A percentile compares a stretch with the other conserved stretches of the same genome.
These are phyloP conservation scores for Teratosphaeria destructans DNA, from an alignment of 2,329 filamentous ascomycete species.

Conservation along the genomic window DNA sequence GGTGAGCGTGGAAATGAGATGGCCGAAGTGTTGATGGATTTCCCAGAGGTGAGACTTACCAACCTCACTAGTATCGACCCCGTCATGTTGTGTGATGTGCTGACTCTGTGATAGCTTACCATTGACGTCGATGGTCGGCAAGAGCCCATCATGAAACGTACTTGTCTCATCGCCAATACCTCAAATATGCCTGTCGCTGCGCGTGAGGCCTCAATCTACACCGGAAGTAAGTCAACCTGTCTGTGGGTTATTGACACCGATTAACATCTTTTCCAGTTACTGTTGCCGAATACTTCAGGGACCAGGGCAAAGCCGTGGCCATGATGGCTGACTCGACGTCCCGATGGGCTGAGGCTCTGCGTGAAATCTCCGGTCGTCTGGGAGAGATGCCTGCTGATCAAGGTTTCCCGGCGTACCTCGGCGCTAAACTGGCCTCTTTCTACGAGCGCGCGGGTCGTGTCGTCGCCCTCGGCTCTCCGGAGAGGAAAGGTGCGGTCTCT, in stretches of 20 bases:
- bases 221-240: conserved; percentile 44
- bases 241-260: too few relatives aligned
- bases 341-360: conserved; percentile 94
- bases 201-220: conserved; percentile 97
- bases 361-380: conserved; percentile 96
- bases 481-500: conserved; percentile 83
- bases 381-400: conserved; percentile 99
- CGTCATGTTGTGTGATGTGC: neutral
- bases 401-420: conserved; percentile 95
- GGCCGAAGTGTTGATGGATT: conserved; percentile 99
- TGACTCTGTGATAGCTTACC: conserved; percentile 48
- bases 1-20: conserved; percentile 98
- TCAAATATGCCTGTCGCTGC: conserved; percentile 99
- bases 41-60: conserved; percentile 59
- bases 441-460: conserved; percentile 96
- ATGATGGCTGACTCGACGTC: conserved; percentile 99
- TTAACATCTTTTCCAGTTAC: conserved; percentile 41
- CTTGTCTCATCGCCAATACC: conserved; percentile 94
- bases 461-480: conserved; percentile 74
- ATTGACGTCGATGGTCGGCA: conserved; percentile 90
- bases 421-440: conserved; percentile 95
- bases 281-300: conserved; percentile 91
- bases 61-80: neutral
- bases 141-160: conserved; percentile 99
- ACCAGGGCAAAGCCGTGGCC: conserved; percentile 92